phyloP scores from a whole-genome alignment of 495 filamentous ascomycete genomes.

The Annulohypoxylon maeteangense region DNA sequence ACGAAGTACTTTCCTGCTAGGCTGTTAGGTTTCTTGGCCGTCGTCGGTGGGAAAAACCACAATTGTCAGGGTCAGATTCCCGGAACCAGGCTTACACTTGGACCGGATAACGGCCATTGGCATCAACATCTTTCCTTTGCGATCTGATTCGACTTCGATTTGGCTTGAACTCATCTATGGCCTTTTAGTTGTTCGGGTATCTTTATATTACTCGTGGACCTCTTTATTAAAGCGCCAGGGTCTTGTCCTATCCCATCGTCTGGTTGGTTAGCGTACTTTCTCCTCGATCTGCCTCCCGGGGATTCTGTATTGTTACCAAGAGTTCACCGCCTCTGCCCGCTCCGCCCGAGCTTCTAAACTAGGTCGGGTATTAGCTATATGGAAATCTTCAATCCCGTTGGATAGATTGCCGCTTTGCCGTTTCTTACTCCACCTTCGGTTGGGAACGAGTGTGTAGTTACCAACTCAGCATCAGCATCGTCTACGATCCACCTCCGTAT shows the following conservation, averaged over 20 bases:
- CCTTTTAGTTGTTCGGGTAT: not conserved
- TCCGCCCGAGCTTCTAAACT: conserved; percentile 7
- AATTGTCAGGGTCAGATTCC: conserved; percentile 32
- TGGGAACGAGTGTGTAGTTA: conserved; percentile 3
- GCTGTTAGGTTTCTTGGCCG: not conserved
- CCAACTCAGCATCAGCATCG: not conserved
- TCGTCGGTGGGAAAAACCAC: conserved; percentile 30
- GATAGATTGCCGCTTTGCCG: conserved; percentile 15
- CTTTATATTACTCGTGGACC: conserved; percentile 6
- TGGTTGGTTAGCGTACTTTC: conserved; percentile 16
- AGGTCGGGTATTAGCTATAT: conserved; percentile 10
- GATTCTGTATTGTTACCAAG: conserved; percentile 17
- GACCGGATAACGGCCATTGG: conserved; percentile 29
- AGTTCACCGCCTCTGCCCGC: conserved; percentile 31
- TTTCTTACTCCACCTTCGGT: not conserved
- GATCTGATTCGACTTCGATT: conserved; percentile 10
- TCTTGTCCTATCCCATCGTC: conserved; percentile 10
- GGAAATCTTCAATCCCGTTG: conserved; percentile 15
- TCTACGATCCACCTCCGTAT: conserved; percentile 7
- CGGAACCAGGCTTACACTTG: conserved; percentile 35
- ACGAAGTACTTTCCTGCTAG: not conserved
- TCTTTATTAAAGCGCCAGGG: conserved; percentile 7
- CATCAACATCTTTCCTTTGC: not conserved
- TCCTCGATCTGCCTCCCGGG: conserved; percentile 13
- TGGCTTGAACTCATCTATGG: conserved; percentile 1